Base-by-base conservation (phyloP, 192 early-diverging fungal species). In the Coemansia sp. region DNA sequence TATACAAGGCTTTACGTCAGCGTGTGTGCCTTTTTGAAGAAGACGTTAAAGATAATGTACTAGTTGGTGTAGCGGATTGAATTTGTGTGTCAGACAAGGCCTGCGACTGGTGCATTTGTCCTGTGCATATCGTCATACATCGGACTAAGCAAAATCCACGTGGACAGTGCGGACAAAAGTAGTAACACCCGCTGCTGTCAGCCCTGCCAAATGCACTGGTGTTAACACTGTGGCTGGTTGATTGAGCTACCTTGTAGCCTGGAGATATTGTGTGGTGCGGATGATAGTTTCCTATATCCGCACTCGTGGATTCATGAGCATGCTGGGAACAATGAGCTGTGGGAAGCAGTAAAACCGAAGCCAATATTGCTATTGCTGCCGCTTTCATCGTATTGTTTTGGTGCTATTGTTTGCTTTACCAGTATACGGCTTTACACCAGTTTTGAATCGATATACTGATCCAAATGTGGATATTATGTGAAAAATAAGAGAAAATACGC, bases 111-210 rank as follows among this genome's bases (percentile, higher is more conserved):
- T 49, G 52, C 16, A 39, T 15, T 45, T 63, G 61, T 13, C 72
- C 76, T 6, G 70, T 67, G 31, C 71, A 79, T 18, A 79, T 66
- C 7, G 70, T 79, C 67, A 79, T 79, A 59, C 71, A 79, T 2
- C 76, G 62, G 25, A 70, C 28, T 46, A 79, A 39, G 20, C 76
- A 79, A 30, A 72, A 33, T 5, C 71, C 71, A 15, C 76, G 67
- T 5, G 76, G 45, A 9, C 76, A 79, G 37, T 63, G 67, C 1
- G 71, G 76, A 23, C 76, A 79, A 62, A 79, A 72, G 51, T 79
- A 73, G n/a, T 53, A 70, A 60, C 76, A 73, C 0, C 59, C 66
- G 33, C 46, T 49, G 45, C 25, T 59, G 40, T 43, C 13, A 43
- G 40, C 5, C 18, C 6, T 13, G 4, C 18, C 40, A 2, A 18